Evolutionary conservation across 371 early-diverging fungal species (phyloP), one percentile per base, ranked within the genome.

Genomic region (Fennellomyces sp.): DNA sequence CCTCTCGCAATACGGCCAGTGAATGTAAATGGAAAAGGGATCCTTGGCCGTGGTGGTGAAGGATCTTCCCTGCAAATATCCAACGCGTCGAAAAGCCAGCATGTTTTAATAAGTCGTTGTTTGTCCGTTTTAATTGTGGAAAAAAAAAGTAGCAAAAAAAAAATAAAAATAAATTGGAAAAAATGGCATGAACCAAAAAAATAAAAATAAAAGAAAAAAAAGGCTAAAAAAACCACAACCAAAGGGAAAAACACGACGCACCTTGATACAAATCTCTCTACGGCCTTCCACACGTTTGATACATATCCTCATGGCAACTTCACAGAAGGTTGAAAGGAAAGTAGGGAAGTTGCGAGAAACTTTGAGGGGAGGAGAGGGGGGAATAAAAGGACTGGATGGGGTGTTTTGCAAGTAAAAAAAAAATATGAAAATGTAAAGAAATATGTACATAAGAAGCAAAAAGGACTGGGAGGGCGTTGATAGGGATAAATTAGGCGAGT

Each of bases 1-100:
- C 85, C 88, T 88, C 70, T 88, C 78, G 64, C 94, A 94, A 64
- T 88, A 94, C 2, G 94, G 94, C 89, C 90, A 94, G 68, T 94
- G 94, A 39, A 94, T 71, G 58, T 94, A 94, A 5, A 94, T 64
- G 17, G 91, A 87, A 53, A 87, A 75, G 21, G 30, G 26, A 21
- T 58, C 58, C 4, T 54, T 33, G 0, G 11, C n/a, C 15, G 2
- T 36, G 36, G 33, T 36, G 23, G 8, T 38, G 3, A 12, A 38
- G 15, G n/a, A 4, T 33, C 23, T 31, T 38, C 2, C 10, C 28
- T 26, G 36, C 45, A 45, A 45, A 45, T 2, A 25, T 45, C 23
- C 45, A 0, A 1, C n/a, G 6, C 35, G 8, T 33, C 35, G 8
- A 33, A 33, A 6, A 33, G 35, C 35, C 13, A 13, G 35, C 45